Evolutionary conservation across 305 asterid genomes (phyloP).

Genomic region (Solanum aculeatissimum): DNA sequence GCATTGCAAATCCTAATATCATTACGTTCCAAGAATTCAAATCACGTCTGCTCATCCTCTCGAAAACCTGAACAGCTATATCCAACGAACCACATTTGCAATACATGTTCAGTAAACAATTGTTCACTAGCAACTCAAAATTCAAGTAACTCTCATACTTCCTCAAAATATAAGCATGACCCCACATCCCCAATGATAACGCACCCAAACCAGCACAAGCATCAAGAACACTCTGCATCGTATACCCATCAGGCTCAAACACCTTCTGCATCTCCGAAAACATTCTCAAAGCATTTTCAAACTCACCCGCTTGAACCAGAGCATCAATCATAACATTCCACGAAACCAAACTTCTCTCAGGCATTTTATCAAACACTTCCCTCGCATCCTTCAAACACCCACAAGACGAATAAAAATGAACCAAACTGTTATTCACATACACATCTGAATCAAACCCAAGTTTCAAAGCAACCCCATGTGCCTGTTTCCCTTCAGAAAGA

Average conservation of each 20-base stretch:
- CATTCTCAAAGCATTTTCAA: slow-evolving; percentile 38
- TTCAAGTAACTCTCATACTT: slow-evolving; percentile 10
- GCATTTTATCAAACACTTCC: slow-evolving; percentile 63
- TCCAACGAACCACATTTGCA: slow-evolving; percentile 62
- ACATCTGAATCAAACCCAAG: slow-evolving; percentile 56
- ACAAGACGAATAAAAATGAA: slow-evolving; percentile 67
- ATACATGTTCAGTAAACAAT: slow-evolving; percentile 66
- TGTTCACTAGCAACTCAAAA: slow-evolving; percentile 38
- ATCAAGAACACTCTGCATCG: slow-evolving; percentile 53
- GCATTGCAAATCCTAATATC: slow-evolving; percentile 53
- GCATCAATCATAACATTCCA: slow-evolving; percentile 70
- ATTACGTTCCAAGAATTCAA: slow-evolving; percentile 67
- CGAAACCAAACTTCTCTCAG: slow-evolving; percentile 53
- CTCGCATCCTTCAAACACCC: slow-evolving; percentile 39
- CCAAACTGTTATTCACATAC: slow-evolving; percentile 66
- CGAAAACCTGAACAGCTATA: slow-evolving; percentile 52
- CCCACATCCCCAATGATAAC: slow-evolving; percentile 62
- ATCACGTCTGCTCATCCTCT: slow-evolving; percentile 38
- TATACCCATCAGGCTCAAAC: slow-evolving; percentile 65
- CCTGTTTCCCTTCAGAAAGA: slow-evolving; percentile 48
- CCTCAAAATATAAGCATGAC: slow-evolving; percentile 43
- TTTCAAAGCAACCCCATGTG: slow-evolving; percentile 52
- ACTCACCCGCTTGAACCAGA: slow-evolving; percentile 54
- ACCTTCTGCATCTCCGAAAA: slow-evolving; percentile 39
- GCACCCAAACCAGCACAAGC: slow-evolving; percentile 81